These are phyloP conservation scores for Botrytis deweyae DNA, from an alignment of 2,329 filamentous ascomycete species.

Conservation along the genomic window DNA sequence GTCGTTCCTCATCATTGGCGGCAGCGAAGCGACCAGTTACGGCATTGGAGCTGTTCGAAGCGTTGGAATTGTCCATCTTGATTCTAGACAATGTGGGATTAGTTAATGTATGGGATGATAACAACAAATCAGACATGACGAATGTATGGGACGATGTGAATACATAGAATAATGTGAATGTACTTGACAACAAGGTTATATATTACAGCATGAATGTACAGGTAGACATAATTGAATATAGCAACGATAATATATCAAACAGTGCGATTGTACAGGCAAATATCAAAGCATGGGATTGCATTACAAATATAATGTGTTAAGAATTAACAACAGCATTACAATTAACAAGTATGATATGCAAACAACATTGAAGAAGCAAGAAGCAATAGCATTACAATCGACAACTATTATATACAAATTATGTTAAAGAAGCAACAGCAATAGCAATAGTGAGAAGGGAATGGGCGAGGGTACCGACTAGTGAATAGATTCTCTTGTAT, in stretches of 20 bases:
- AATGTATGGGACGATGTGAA: background rate
- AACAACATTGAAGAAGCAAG: background rate
- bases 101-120: background rate
- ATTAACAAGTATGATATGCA: background rate
- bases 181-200: background rate
- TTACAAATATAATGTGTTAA: background rate
- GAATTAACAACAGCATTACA: background rate
- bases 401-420: background rate
- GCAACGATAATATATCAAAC: background rate
- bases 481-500: background rate
- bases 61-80: background rate
- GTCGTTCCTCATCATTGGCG: background rate
- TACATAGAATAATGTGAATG: background rate
- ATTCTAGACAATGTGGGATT: background rate
- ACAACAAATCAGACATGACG: no score
- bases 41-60: background rate
- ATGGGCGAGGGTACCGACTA: fast-evolving
- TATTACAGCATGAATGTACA: background rate
- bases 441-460: background rate
- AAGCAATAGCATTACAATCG: background rate
- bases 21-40: background rate
- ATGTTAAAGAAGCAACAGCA: no score
- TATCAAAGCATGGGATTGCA: background rate
- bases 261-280: background rate
- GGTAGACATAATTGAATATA: fast-evolving